Evolutionary conservation across 495 filamentous ascomycete genomes (phyloP), one percentile per base, ranked within the genome.

Genomic region (Lasiosphaeriaceae sp.): DNA sequence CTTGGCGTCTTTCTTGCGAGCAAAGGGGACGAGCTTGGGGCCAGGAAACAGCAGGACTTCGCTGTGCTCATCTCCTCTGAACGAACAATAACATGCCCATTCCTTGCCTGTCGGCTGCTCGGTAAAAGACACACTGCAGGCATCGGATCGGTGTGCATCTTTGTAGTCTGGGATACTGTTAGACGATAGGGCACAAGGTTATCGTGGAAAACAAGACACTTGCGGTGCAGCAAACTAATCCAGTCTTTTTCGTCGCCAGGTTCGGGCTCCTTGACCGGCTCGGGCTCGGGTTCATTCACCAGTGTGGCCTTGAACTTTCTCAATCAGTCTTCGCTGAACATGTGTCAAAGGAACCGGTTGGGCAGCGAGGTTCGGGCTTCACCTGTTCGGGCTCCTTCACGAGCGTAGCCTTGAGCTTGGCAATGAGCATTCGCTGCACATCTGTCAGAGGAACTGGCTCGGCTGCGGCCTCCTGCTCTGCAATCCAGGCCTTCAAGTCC

Each of bases 1-100:
- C 56, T 74, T 77, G 23, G 77, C 75, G 39, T 76, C 70, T 59
- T 74, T 77, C 60, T 77, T 77, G 23, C 60, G 62, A 22, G 57
- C 29, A 50, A 76, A 77, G 45, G 49, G 20, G 14, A 61, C 44
- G n/a, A 61, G 53, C 16, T 65, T 68, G 31, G 54, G 43, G 45
- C 57, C 39, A 8, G 73, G 74, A 47, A 77, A 74, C 2, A 47
- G 20, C 12, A 31, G 26, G 8, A 22, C 16, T 12, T 66, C 58
- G 35, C 61, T 57, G 17, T 61, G 60, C 22, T 0, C 2, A n/a
- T 41, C n/a, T 3, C 48, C 56, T 9, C 22, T 39, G 46, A 61
- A 54, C 9, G 14, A 48, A 50, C 56, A 61, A 20, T 56, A 22
- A 54, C 61, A 71, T 12, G 46, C 35, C 64, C 64, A 74, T 34